Conservation (phyloP, 371 early-diverging fungal species). For the Haplosporangium sp. region DNA sequence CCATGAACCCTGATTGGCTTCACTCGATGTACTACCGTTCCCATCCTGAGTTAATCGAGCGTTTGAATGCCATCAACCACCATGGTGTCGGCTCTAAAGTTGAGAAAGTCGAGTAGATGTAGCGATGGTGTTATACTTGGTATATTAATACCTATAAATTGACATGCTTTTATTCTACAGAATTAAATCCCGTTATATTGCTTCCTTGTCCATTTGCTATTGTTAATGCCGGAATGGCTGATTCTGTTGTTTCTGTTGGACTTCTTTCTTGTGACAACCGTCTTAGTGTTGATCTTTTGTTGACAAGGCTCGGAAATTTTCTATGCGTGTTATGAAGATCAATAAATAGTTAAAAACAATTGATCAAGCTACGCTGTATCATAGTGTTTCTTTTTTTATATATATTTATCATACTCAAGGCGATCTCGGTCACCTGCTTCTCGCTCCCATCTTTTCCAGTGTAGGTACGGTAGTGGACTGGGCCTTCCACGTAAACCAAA, state of each 20-base stretch:
- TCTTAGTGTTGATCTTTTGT: slow-evolving; percentile 16
- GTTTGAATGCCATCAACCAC: slow-evolving; percentile 76
- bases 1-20: slow-evolving; percentile 89
- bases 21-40: slow-evolving; percentile 95
- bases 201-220: neutral
- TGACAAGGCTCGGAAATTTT: slow-evolving; percentile 29
- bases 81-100: slow-evolving; percentile 31
- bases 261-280: neutral
- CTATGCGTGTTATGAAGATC: slow-evolving; percentile 6
- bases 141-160: neutral
- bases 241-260: neutral
- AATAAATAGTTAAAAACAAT: too few relatives aligned
- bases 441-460: slow-evolving; percentile 71
- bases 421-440: slow-evolving; percentile 68
- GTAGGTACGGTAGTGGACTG: slow-evolving; percentile 69
- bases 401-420: slow-evolving; percentile 29
- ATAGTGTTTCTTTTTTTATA: neutral
- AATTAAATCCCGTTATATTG: neutral
- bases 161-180: neutral
- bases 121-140: neutral
- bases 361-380: too few relatives aligned
- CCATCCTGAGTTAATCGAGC: slow-evolving; percentile 95
- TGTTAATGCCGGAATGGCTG: neutral
- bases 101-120: slow-evolving; percentile 56
- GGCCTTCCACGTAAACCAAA: slow-evolving; percentile 74